These are phyloP conservation scores for Warburgia ugandensis DNA, from an alignment of 164 flowering plant species.

Conservation along the genomic window DNA sequence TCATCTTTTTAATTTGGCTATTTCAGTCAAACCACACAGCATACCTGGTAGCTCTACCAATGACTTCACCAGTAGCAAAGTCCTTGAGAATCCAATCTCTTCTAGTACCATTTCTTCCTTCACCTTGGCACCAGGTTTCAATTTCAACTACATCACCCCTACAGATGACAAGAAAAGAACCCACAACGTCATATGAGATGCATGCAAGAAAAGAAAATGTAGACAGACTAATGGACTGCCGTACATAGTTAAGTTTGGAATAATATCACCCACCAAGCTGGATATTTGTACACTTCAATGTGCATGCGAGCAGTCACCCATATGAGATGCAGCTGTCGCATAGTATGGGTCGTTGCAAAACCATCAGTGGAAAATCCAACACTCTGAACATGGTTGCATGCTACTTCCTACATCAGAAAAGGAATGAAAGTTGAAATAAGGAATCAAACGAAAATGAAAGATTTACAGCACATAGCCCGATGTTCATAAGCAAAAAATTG, in stretches of 20 bases:
- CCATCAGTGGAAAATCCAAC: constrained; percentile 97
- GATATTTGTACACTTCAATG: constrained; percentile 91
- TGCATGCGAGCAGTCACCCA: constrained; percentile 99
- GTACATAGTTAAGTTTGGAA: background rate
- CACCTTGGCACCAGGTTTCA: constrained; percentile 95
- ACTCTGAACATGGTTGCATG: constrained; percentile 92
- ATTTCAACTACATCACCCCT: constrained; percentile 98
- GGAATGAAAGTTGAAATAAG: background rate
- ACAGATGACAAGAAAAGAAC: background rate
- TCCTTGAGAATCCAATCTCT: constrained; percentile 97
- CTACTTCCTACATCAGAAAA: constrained; percentile 60
- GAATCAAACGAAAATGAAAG: background rate
- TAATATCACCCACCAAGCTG: constrained; percentile 65
- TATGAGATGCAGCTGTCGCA: constrained; percentile 92
- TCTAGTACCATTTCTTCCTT: constrained; percentile 89
- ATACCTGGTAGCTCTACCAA: constrained; percentile 99
- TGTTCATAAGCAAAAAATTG: too few species aligned
- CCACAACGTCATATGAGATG: background rate
- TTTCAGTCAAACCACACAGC: too few species aligned
- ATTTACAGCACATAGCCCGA: background rate
- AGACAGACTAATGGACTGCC: background rate
- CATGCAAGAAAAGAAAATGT: background rate
- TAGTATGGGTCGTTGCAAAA: constrained; percentile 79
- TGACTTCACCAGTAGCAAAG: constrained; percentile 67
- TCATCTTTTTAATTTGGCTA: too few species aligned